Evolutionary conservation across 495 filamentous ascomycete genomes (phyloP).

Genomic region (Lepidopterella palustris): DNA sequence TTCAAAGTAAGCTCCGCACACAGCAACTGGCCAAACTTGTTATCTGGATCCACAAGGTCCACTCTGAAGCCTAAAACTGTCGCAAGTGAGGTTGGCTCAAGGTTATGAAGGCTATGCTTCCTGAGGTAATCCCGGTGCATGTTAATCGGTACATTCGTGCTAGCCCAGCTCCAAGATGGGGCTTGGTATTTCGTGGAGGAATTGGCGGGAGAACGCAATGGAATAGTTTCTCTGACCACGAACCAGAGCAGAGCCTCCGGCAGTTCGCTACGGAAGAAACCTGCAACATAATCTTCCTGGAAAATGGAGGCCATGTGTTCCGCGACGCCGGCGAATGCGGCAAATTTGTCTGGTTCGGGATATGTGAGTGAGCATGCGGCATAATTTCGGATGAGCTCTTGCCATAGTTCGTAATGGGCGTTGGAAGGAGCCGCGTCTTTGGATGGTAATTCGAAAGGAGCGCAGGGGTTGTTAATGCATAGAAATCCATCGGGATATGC

Average conservation of each 20-base stretch:
- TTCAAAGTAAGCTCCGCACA: background rate
- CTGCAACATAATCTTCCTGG: background rate
- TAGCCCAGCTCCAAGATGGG: conserved; percentile 8
- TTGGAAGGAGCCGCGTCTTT: background rate
- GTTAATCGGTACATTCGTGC: background rate
- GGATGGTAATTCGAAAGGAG: background rate
- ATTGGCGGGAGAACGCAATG: background rate
- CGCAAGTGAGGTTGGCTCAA: background rate
- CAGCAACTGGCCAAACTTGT: background rate
- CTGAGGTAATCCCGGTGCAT: background rate
- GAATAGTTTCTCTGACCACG: background rate
- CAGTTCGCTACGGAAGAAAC: background rate
- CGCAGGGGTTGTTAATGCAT: background rate
- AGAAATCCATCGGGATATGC: conserved; percentile 3
- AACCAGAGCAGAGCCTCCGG: background rate
- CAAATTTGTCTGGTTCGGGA: background rate
- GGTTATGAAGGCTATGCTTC: background rate
- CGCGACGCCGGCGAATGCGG: background rate
- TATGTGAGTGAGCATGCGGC: background rate
- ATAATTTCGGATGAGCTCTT: background rate
- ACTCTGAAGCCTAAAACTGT: background rate
- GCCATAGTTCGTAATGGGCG: background rate
- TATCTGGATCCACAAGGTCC: background rate
- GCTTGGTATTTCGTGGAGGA: background rate
- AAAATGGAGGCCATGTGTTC: background rate